Evolutionary conservation across 805 yeast species (phyloP), one percentile per base, ranked within the genome.

Genomic region (Candida orba): DNA sequence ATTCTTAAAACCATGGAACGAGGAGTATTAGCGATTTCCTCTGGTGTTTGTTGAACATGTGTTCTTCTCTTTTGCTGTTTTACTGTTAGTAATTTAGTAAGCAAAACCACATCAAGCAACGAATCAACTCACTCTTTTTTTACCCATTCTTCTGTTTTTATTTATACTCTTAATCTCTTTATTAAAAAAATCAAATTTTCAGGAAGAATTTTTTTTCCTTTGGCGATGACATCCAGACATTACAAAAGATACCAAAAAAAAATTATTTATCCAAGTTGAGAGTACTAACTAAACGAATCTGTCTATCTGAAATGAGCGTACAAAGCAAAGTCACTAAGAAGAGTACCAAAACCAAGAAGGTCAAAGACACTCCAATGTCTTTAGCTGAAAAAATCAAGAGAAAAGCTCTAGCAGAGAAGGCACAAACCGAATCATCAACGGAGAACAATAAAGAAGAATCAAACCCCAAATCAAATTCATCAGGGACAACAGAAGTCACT

Each of bases 1-100:
- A 89, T 75, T 56, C 93, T 79, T 50, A 93, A 74, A 43, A 93
- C 98, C 96, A 93, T 90, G 2, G 97, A 89, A 57, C 84, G 77
- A 18, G 99, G 98, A 48, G 88, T 78, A 56, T 78, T 79, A 40
- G 81, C 80, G 38, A 68, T 65, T 46, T 81, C 87, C 52, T 81
- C 95, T 50, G 77, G 82, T 23, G 77, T 67, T 30, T 66, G 66
- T 48, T 73, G 73, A 40, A 71, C 84, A 62, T 90, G 97, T 14
- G 98, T 91, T 76, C 96, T 83, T 62, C 79, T 85, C 68, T 89
- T 90, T 44, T 71, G 75, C 75, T 76, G 13, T 17, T 10, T 7
- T 5, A 4, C 12, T 7, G 54, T 50, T 54, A 50, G 53, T 50
- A 36, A 10, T 7, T 4, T 6, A 31, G 8, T 14, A 30, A 31